A percentile compares a stretch with the other conserved stretches of the same genome.
These are phyloP conservation scores for Suillus spraguei DNA, from an alignment of 768 basidiomycete species.

Conservation along the genomic window DNA sequence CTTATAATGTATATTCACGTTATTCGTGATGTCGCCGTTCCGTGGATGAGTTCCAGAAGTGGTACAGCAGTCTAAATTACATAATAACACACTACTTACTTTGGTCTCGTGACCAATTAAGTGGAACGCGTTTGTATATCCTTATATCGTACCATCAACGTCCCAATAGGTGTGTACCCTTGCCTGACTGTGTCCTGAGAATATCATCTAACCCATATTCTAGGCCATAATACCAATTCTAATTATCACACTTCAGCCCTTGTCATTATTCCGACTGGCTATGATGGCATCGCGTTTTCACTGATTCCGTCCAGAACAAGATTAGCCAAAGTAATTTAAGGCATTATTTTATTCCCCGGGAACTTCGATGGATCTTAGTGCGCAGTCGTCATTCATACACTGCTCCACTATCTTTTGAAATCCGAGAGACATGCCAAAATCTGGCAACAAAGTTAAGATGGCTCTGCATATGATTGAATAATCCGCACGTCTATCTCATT, in stretches of 20 bases:
- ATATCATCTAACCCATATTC: background rate
- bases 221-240: background rate
- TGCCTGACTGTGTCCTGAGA: background rate
- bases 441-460: slow-evolving; percentile 64
- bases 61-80: background rate
- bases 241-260: slow-evolving; percentile 21
- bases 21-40: background rate
- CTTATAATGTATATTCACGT: background rate
- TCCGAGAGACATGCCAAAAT: slow-evolving; percentile 73
- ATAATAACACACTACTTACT: background rate
- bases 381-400: slow-evolving; percentile 77
- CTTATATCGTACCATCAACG: background rate
- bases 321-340: slow-evolving; percentile 74
- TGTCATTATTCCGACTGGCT: slow-evolving; percentile 76
- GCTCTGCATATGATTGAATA: background rate
- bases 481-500: slow-evolving; percentile 37
- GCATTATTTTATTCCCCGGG: slow-evolving; percentile 13
- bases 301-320: slow-evolving; percentile 54
- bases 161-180: background rate
- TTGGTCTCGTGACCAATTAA: background rate
- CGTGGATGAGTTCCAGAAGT: background rate
- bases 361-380: background rate
- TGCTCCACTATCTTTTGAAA: slow-evolving; percentile 72
- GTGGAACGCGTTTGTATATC: background rate
- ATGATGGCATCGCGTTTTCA: slow-evolving; percentile 64